Evolutionary conservation across 2,329 filamentous ascomycete genomes (phyloP).

Genomic region (Anisogramma anomala): DNA sequence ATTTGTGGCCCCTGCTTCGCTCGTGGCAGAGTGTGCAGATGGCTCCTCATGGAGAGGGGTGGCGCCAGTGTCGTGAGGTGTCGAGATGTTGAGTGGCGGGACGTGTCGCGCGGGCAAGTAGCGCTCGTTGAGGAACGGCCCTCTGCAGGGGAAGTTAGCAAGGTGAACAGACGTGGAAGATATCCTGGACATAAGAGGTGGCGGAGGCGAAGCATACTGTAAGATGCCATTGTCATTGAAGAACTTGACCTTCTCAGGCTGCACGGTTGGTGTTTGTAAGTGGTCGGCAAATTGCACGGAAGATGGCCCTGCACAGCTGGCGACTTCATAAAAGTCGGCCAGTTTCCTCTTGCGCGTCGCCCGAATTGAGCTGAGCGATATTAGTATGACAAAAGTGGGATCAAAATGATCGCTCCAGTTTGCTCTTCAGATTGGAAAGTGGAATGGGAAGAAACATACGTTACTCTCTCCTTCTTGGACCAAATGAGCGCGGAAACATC

Average conservation of each 20-base stretch:
- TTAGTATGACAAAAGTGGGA: constrained; percentile 35
- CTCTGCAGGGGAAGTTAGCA: constrained; percentile 17
- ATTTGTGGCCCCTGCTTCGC: neutral
- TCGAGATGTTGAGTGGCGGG: constrained; percentile 8
- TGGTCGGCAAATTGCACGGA: constrained; percentile 45
- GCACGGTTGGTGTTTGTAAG: constrained; percentile 42
- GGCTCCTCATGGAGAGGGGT: neutral
- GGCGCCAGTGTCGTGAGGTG: neutral
- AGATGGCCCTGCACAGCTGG: constrained; percentile 54
- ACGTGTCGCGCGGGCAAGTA: constrained; percentile 14
- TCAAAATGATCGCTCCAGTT: constrained; percentile 37
- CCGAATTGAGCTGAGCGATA: constrained; percentile 52
- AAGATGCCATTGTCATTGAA: constrained; percentile 46
- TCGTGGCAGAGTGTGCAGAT: neutral
- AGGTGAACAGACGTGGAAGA: constrained; percentile 15
- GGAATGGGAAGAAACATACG: constrained; percentile 32
- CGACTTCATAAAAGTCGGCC: constrained; percentile 71
- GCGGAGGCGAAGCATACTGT: constrained; percentile 37
- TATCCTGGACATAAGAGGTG: constrained; percentile 15
- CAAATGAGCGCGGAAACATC: constrained; percentile 56
- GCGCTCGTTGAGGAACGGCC: constrained; percentile 14
- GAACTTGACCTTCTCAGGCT: constrained; percentile 42
- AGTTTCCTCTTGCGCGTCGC: constrained; percentile 84
- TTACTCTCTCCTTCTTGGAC: constrained; percentile 51
- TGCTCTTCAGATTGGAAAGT: constrained; percentile 32